phyloP scores from a whole-genome alignment of 768 basidiomycete genomes.

The Atractiella rhizophila region DNA sequence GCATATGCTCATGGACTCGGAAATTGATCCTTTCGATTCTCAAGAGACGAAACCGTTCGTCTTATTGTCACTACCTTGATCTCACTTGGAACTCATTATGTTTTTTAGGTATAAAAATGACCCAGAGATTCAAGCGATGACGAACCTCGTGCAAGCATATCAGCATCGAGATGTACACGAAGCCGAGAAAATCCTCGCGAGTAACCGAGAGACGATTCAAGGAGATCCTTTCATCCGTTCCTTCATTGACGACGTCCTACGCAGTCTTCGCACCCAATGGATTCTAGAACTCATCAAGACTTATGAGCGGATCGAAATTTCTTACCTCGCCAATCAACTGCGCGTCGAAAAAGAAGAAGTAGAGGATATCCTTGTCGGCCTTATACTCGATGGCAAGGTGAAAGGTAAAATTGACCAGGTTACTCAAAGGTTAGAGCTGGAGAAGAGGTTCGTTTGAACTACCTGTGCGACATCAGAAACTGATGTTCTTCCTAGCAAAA shows the following conservation, averaged over 20 bases:
- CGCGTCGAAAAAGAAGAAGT: conserved; percentile 80
- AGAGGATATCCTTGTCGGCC: conserved; percentile 71
- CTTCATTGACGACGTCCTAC: conserved; percentile 90
- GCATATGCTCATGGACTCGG: conserved; percentile 92
- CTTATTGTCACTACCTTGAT: background rate
- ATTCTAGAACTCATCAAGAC: conserved; percentile 95
- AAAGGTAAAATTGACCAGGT: conserved; percentile 94
- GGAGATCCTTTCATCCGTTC: conserved; percentile 75
- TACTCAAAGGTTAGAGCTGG: conserved; percentile 69
- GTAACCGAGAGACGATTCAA: conserved; percentile 86
- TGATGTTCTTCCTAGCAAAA: too few species aligned
- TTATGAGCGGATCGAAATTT: conserved; percentile 76
- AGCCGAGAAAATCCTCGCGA: conserved; percentile 74
- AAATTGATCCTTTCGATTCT: conserved; percentile 97
- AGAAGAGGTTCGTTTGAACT: conserved; percentile 38
- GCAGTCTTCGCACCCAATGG: conserved; percentile 81
- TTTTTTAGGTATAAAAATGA: conserved; percentile 65
- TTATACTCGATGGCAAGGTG: conserved; percentile 91
- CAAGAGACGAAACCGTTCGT: conserved; percentile 90
- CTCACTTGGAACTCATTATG: too few species aligned
- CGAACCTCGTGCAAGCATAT: conserved; percentile 84
- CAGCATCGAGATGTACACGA: conserved; percentile 84
- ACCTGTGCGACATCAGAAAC: too few species aligned
- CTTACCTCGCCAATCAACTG: conserved; percentile 90
- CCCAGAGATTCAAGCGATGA: conserved; percentile 94